These are phyloP conservation scores for Cystobasidiaceae sp. DNA, from an alignment of 1,284 basidiomycete species.

Conservation along the genomic window DNA sequence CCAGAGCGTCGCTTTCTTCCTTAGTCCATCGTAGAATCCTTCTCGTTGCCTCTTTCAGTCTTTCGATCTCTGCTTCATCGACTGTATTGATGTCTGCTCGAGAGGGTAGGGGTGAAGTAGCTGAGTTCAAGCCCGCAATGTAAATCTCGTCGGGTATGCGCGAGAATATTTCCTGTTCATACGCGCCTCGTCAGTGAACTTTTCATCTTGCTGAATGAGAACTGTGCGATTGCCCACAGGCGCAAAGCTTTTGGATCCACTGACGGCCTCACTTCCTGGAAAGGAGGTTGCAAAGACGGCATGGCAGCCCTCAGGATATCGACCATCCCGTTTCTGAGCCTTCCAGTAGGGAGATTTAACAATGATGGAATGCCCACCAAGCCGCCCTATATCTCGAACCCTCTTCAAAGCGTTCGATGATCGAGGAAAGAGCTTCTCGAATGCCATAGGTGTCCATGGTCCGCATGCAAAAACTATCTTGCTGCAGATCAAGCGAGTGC, in stretches of 20 bases:
- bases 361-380: slow-evolving; percentile 13
- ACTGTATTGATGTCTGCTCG: neutral
- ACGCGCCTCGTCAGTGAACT: neutral
- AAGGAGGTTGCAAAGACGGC: slow-evolving; percentile 25
- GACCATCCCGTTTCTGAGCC: neutral
- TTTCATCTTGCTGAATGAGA: neutral
- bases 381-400: neutral
- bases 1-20: slow-evolving; percentile 2
- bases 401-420: neutral
- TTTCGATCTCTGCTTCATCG: neutral
- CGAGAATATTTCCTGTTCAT: slow-evolving; percentile 14
- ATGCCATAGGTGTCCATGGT: slow-evolving; percentile 3
- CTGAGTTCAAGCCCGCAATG: slow-evolving; percentile 17
- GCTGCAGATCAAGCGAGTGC: neutral
- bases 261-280: neutral
- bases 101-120: neutral
- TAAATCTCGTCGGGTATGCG: slow-evolving; percentile 24
- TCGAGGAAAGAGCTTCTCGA: slow-evolving; percentile 5
- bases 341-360: slow-evolving; percentile 15
- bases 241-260: slow-evolving; percentile 6
- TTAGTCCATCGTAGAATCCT: neutral
- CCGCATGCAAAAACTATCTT: neutral
- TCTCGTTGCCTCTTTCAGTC: slow-evolving; percentile 11
- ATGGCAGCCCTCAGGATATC: neutral
- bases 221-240: neutral